phyloP scores from a whole-genome alignment of 257 asterid genomes.

The Apocynum venetum region DNA sequence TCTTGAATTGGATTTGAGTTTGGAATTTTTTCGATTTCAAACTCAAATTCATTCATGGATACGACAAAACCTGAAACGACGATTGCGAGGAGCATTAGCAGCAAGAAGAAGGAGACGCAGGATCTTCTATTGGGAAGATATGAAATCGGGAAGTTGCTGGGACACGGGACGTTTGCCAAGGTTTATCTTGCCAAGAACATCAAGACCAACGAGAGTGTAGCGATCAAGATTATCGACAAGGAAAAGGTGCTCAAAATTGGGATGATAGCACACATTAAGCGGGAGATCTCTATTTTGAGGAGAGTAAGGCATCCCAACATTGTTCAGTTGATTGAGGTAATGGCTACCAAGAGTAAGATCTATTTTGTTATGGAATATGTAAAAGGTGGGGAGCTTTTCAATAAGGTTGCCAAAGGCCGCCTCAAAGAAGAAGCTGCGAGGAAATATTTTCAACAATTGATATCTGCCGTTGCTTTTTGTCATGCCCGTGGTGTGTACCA shows the following conservation, averaged over 20 bases:
- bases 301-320: constrained; percentile 95
- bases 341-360: constrained; percentile 87
- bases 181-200: constrained; percentile 80
- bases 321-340: constrained; percentile 83
- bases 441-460: constrained; percentile 73
- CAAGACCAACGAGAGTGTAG: constrained; percentile 61
- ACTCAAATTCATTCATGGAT: constrained; percentile 5
- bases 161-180: constrained; percentile 92
- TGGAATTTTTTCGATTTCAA: background rate
- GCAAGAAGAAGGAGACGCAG: constrained; percentile 37
- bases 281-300: constrained; percentile 88
- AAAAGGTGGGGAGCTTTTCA: constrained; percentile 85
- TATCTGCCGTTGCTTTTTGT: constrained; percentile 86
- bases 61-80: background rate
- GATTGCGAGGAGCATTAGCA: constrained; percentile 14
- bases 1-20: background rate
- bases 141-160: constrained; percentile 68
- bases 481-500: constrained; percentile 95
- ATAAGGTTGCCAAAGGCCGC: constrained; percentile 87
- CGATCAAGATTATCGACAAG: constrained; percentile 86
- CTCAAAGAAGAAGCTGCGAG: constrained; percentile 79
- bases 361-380: constrained; percentile 92
- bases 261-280: constrained; percentile 65
- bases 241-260: constrained; percentile 83
- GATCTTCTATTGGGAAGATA: constrained; percentile 63